Evolutionary conservation across 1,139 yeast genomes (phyloP).

Genomic region (Debaryomyces robertsiae): DNA sequence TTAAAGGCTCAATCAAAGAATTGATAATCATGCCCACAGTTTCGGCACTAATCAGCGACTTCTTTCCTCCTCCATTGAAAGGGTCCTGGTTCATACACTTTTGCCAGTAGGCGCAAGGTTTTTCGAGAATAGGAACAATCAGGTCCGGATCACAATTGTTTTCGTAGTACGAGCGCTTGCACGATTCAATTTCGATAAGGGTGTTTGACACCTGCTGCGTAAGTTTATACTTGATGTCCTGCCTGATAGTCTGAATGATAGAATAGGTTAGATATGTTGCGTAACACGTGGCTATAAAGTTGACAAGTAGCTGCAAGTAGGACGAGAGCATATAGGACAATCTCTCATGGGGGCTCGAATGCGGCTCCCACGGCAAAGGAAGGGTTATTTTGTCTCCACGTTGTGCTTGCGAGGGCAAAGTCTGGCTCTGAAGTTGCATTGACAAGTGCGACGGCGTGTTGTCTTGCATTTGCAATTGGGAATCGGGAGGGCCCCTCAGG

Average conservation of each 20-base stretch:
- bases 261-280: slow-evolving; percentile 44
- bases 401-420: background rate
- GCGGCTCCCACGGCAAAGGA: slow-evolving; percentile 54
- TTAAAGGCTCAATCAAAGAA: slow-evolving; percentile 65
- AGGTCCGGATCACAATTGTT: slow-evolving; percentile 60
- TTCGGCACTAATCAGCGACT: slow-evolving; percentile 60
- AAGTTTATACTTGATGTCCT: slow-evolving; percentile 55
- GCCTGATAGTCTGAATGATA: slow-evolving; percentile 48
- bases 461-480: background rate
- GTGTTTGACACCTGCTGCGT: slow-evolving; percentile 40
- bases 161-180: slow-evolving; percentile 51
- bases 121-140: slow-evolving; percentile 61
- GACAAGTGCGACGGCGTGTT: background rate
- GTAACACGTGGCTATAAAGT: slow-evolving; percentile 46
- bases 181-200: slow-evolving; percentile 46
- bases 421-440: background rate
- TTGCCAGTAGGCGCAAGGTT: slow-evolving; percentile 60
- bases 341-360: slow-evolving; percentile 39
- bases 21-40: slow-evolving; percentile 65
- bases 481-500: background rate
- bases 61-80: slow-evolving; percentile 37
- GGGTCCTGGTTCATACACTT: slow-evolving; percentile 65
- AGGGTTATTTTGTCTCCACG: slow-evolving; percentile 17
- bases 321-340: slow-evolving; percentile 59
- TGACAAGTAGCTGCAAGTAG: slow-evolving; percentile 56